Evolutionary conservation across 345 rosid genomes (phyloP), one percentile per base, ranked within the genome.

Genomic region (Eucalyptus melliodora): DNA sequence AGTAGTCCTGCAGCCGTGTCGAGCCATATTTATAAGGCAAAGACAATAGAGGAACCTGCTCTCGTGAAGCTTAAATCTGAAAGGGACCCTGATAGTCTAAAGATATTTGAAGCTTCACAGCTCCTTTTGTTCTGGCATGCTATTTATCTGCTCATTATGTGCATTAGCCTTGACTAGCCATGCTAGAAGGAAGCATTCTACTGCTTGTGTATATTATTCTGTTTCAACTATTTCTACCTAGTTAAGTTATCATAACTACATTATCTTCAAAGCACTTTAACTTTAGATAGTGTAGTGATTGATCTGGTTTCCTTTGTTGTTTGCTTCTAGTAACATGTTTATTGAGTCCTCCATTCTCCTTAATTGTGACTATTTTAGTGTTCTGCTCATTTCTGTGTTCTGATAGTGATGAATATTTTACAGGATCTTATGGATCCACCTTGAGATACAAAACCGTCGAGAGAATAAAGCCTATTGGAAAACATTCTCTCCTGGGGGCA

Each of bases 401-500:
- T 72, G 44, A 72, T 72, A 17, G 2, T 37, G 82, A 34, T 11
- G 26, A 50, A 86, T 59, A 50, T 86, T 91, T 55, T 85, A 50
- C 93, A 98, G 99, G 96, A 89, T 98, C 99, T 24, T 98, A 98
- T 94, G 99, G 99, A 83, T 98, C 99, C 37, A 98, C 99, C 30
- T 90, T 98, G 90, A 93, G 99, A 69, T 98, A 96, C 95, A 98
- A 98, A 94, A 95, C 95, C 88, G 95, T 98, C 86, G 99, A 96
- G 94, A 93, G 99, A 51, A 89, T 98, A 91, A 95, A 95, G 93
- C 93, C 98, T 42, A 92, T 98, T 87, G 99, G 99, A 51, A 96
- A 96, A 92, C 99, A 98, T 90, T 98, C 99, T 91, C 96, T 98
- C 89, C 95, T 98, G 19, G 99, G 99, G 86, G 99, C 98, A 37